phyloP scores from a whole-genome alignment of 768 basidiomycete species.

The Tulasnella sp. region DNA sequence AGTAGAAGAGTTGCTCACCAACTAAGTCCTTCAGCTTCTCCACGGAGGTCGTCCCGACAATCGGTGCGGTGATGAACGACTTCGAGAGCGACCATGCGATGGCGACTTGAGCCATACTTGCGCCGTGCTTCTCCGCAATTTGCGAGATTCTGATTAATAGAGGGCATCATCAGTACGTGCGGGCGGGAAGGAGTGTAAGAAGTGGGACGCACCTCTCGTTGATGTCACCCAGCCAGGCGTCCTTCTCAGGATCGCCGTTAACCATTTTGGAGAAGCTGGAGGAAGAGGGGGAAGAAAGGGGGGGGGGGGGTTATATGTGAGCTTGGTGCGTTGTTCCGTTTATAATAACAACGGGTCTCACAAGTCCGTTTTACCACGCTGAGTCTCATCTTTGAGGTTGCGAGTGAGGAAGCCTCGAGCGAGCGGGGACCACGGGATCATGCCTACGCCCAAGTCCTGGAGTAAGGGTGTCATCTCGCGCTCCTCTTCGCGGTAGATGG shows the following conservation, averaged over 20 bases:
- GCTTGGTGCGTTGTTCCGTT: not conserved
- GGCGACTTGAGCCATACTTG: constrained; percentile 26
- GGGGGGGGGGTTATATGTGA: no score
- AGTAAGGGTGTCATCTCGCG: constrained; percentile 8
- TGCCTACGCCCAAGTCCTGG: constrained; percentile 6
- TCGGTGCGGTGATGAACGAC: constrained; percentile 1
- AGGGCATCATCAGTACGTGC: not conserved
- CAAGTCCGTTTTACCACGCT: not conserved
- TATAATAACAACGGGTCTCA: not conserved
- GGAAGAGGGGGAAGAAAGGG: no score
- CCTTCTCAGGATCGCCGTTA: constrained; percentile 2
- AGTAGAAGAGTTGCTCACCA: constrained; percentile 24
- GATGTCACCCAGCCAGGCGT: not conserved
- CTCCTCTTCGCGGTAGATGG: constrained; percentile 11
- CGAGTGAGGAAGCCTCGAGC: constrained; percentile 7
- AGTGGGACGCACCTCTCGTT: not conserved
- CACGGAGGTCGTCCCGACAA: constrained; percentile 4
- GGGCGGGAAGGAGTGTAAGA: not conserved
- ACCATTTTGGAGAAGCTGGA: constrained; percentile 9
- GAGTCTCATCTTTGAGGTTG: constrained; percentile 2
- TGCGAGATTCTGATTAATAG: constrained; percentile 17
- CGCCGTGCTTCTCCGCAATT: constrained; percentile 22
- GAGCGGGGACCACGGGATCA: constrained; percentile 9
- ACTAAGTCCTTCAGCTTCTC: constrained; percentile 32
- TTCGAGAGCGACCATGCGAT: constrained; percentile 18